A percentile compares a stretch with the other conserved stretches of the same genome.
phyloP scores from a whole-genome alignment of 805 yeast species.

The Starmerella bombicola region DNA sequence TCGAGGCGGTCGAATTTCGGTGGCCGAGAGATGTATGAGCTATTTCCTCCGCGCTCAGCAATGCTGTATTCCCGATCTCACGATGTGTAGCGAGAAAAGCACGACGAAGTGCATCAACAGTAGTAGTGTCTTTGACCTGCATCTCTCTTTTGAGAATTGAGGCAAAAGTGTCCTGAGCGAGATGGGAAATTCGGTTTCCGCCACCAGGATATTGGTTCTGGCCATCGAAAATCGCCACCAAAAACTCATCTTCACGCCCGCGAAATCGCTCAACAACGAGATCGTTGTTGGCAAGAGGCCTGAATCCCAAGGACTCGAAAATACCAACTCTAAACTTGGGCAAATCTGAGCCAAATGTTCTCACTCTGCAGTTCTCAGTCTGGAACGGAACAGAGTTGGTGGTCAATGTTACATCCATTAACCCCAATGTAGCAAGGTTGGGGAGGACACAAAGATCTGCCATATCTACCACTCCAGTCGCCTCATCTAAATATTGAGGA shows the following conservation, averaged over 20 bases:
- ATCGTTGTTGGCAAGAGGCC: constrained; percentile 62
- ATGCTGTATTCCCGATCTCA: constrained; percentile 49
- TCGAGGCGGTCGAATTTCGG: constrained; percentile 41
- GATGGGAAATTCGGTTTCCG: constrained; percentile 42
- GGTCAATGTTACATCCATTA: constrained; percentile 90
- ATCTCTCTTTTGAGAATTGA: constrained; percentile 58
- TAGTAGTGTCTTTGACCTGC: constrained; percentile 37
- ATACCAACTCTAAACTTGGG: constrained; percentile 78
- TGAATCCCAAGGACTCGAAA: constrained; percentile 70
- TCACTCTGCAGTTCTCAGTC: constrained; percentile 62
- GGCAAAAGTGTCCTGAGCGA: constrained; percentile 61
- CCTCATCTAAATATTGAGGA: constrained; percentile 27
- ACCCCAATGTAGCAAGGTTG: constrained; percentile 59
- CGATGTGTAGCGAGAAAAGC: constrained; percentile 70
- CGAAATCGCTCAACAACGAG: constrained; percentile 77
- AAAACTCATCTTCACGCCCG: constrained; percentile 68
- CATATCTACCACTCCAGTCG: constrained; percentile 22
- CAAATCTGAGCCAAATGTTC: constrained; percentile 76
- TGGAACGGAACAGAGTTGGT: constrained; percentile 86
- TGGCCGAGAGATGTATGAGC: constrained; percentile 37
- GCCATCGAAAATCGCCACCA: constrained; percentile 80
- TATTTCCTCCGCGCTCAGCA: constrained; percentile 25
- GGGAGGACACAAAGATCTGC: constrained; percentile 65
- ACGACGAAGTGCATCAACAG: constrained; percentile 66
- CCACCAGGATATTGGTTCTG: constrained; percentile 34